Evolutionary conservation across 192 early-diverging fungal genomes (phyloP).

Genomic region (Linnemannia zychae): DNA sequence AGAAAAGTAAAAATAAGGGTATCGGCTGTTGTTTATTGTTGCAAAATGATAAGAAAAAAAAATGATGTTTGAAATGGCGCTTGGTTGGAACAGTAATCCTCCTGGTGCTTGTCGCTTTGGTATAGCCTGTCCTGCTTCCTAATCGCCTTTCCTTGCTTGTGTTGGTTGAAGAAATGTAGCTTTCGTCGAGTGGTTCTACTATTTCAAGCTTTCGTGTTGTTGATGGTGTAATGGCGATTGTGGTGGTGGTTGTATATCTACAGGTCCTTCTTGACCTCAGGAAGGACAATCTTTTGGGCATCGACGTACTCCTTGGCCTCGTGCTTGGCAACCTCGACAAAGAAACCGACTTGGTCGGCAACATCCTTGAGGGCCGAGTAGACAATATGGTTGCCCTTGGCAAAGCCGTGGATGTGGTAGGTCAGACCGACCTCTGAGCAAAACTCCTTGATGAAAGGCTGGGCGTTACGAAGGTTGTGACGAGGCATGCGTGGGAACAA

Average conservation of each 20-base stretch:
- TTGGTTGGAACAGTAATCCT: not conserved
- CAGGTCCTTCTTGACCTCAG: slow-evolving; percentile 35
- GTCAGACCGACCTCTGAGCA: slow-evolving; percentile 79
- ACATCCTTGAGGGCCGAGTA: slow-evolving; percentile 81
- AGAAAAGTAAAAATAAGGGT: not conserved
- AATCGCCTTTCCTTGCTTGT: not conserved
- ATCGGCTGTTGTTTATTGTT: slow-evolving; percentile 9
- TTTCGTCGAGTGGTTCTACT: not conserved
- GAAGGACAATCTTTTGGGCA: slow-evolving; percentile 49
- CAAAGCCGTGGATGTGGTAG: slow-evolving; percentile 86
- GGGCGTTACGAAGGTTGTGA: slow-evolving; percentile 83
- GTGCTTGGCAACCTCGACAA: slow-evolving; percentile 64
- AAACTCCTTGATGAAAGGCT: slow-evolving; percentile 82
- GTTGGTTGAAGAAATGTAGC: too few relatives aligned
- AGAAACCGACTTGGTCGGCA: slow-evolving; percentile 77
- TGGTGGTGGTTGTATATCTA: not conserved
- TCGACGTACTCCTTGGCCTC: slow-evolving; percentile 53
- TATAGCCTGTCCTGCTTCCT: not conserved
- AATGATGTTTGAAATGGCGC: not conserved
- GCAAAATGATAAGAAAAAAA: slow-evolving; percentile 10
- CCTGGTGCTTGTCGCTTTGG: not conserved
- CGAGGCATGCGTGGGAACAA: slow-evolving; percentile 94
- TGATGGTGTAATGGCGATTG: not conserved
- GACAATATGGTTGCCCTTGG: slow-evolving; percentile 85
- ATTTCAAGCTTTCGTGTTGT: not conserved